Conservation (phyloP, 2,329 filamentous ascomycete genomes). For the Dichotomopilus funicola region DNA sequence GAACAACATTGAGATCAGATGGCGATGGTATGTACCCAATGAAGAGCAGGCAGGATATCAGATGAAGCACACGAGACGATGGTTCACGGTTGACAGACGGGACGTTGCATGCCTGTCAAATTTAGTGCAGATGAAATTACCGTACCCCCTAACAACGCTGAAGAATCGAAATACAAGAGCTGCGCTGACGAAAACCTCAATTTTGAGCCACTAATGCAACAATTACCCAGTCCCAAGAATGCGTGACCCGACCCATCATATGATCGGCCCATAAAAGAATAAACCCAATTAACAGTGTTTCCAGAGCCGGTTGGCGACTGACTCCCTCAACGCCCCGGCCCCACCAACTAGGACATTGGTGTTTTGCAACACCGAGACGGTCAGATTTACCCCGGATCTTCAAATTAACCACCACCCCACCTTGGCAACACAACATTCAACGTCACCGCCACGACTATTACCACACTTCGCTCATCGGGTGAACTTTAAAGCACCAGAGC, state of each 20-base stretch:
- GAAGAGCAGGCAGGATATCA: neutral
- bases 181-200: neutral
- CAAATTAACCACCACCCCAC: neutral
- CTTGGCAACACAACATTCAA: neutral
- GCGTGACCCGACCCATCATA: neutral
- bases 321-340: neutral
- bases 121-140: too few species aligned
- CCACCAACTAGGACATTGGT: neutral
- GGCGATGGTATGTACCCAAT: too few species aligned
- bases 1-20: too few species aligned
- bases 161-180: too few species aligned
- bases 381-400: too few species aligned
- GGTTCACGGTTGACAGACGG: neutral
- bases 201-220: neutral
- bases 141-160: too few species aligned
- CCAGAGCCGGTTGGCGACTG: neutral
- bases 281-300: slow-evolving; percentile 4
- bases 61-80: neutral
- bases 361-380: too few species aligned
- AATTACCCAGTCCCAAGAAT: neutral
- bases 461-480: neutral
- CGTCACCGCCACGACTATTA: neutral
- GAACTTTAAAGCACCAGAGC: slow-evolving; percentile 37
- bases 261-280: neutral
- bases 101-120: too few species aligned